Evolutionary conservation across 768 basidiomycete species (phyloP).

Genomic region (Naganishia antarctica): DNA sequence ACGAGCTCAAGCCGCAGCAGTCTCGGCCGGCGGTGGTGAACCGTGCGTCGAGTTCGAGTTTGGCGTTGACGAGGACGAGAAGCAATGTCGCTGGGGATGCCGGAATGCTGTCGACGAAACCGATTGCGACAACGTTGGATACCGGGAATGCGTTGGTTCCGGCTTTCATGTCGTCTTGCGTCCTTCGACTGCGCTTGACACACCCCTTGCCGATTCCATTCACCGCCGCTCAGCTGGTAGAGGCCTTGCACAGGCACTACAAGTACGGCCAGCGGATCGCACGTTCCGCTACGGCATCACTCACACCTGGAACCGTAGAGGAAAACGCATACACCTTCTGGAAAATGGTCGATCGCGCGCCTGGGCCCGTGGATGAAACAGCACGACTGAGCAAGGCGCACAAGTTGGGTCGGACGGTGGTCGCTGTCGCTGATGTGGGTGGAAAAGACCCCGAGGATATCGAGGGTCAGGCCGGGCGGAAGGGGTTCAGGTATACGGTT

Average conservation of each 20-base stretch:
- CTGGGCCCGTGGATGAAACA: constrained; percentile 7
- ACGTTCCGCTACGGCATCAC: neutral
- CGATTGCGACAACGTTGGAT: constrained; percentile 1
- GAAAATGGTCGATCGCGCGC: constrained; percentile 11
- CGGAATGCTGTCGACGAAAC: neutral
- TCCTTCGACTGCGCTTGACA: constrained; percentile 1
- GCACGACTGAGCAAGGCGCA: constrained; percentile 16
- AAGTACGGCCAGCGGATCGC: constrained; percentile 12
- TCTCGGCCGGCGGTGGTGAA: too few relatives aligned
- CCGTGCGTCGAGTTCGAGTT: neutral
- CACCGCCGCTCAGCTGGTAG: constrained; percentile 14
- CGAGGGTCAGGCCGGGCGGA: constrained; percentile 9
- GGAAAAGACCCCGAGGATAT: constrained; percentile 12
- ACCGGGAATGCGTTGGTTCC: neutral
- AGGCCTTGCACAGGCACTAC: constrained; percentile 12
- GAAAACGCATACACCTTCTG: constrained; percentile 12
- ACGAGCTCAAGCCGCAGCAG: neutral
- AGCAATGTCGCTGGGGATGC: neutral
- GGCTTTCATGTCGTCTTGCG: neutral
- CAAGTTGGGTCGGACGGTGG: constrained; percentile 6
- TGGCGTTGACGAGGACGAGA: neutral
- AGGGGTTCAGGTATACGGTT: constrained; percentile 19
- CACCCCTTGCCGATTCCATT: neutral
- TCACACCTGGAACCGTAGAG: neutral
- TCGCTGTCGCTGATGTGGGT: neutral